Base-by-base conservation (phyloP, 345 rosid species). In the Eucalyptus curtisii region DNA sequence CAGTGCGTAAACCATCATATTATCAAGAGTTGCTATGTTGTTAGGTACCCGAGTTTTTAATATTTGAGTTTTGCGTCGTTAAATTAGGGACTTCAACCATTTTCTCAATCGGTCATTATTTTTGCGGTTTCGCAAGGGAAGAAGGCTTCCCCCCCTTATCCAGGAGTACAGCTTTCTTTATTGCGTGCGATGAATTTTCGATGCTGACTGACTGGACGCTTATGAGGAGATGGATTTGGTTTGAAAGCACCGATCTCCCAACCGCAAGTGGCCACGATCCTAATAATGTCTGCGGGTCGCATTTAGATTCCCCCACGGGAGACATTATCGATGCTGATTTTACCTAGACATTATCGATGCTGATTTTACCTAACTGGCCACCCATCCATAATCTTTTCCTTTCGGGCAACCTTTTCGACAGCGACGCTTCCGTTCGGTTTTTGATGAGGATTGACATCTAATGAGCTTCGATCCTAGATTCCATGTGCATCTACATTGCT, bases 21-120 rank as follows among this genome's bases (percentile, higher is more conserved):
- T 24, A 55, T 24, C 30, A 4, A 0, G 0, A 4, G 27, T 55
- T 24, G 61, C 0, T 24, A 22, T 4, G 30, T 25, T 1, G 13
- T 55, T 55, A 10, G 31, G 15, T 3, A 12, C 31, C 68, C 8
- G 0, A 59, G 31, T 5, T 12, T 27, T 11, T 0, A 59, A 25
- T 11, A 27, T 59, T 30, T 0, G 68, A 59, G 16, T 59, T 12
- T 27, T 68, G 80, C 3, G 4, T 3, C 13, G 4, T 8, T 0
- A 33, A 68, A 68, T 33, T 31, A 17, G 12, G 80, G 13, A 17
- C 2, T 33, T 17, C 42, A 33, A 68, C 24, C 44, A 68, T 68
- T 33, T 16, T 68, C 13, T 68, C 12, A 55, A 22, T 66, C 40
- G 40, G 79, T 15, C 9, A 33, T 8, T 8, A 17, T 9, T 8